phyloP scores from a whole-genome alignment of 2,329 filamentous ascomycete species.

The Alternaria viburni region DNA sequence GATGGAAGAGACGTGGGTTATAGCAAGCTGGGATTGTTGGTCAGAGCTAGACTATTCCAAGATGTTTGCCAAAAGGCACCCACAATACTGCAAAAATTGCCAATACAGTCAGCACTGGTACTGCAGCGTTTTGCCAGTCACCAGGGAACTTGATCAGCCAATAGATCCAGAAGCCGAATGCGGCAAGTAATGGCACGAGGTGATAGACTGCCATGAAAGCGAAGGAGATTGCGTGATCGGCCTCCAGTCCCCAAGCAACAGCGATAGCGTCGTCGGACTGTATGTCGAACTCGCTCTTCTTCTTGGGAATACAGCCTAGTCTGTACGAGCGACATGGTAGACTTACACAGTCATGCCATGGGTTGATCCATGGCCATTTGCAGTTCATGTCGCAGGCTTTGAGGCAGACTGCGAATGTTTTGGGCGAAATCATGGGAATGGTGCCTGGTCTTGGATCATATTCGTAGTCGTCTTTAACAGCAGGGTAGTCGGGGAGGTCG shows the following conservation, averaged over 20 bases:
- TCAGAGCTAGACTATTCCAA: not conserved
- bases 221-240: not conserved
- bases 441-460: not conserved
- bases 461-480: not conserved
- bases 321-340: not conserved
- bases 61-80: not conserved
- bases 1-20: not conserved
- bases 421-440: not conserved
- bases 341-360: not conserved
- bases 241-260: not conserved
- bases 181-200: not conserved
- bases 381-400: not conserved
- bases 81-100: constrained; percentile 1
- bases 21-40: not conserved
- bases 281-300: not conserved
- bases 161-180: constrained; percentile 5
- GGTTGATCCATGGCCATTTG: not conserved
- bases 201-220: constrained; percentile 1
- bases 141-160: not conserved
- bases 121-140: constrained; percentile 1
- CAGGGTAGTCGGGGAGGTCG: not conserved
- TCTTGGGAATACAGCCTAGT: not conserved
- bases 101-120: constrained; percentile 1
- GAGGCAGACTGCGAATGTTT: not conserved
- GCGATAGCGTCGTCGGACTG: not conserved